Percentiles rank a stretch among this genome's conserved stretches.
phyloP scores from a whole-genome alignment of 495 filamentous ascomycete genomes.

The Daldinia grandis region DNA sequence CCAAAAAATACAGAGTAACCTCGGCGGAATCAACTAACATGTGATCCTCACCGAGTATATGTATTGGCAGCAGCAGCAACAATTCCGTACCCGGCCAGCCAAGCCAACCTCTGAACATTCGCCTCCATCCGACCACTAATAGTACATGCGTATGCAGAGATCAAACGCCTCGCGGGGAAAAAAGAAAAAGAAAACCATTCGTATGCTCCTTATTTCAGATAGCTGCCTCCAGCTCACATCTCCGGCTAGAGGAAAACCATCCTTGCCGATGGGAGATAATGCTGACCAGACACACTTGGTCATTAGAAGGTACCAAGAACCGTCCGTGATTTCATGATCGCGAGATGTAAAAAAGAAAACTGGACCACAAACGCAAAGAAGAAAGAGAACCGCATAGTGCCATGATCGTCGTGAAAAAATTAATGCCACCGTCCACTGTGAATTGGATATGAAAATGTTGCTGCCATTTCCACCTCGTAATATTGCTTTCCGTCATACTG shows the following conservation, averaged over 20 bases:
- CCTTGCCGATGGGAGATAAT: background rate
- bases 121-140: background rate
- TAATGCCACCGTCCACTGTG: background rate
- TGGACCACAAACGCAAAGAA: background rate
- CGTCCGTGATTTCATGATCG: background rate
- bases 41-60: conserved; percentile 29
- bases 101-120: background rate
- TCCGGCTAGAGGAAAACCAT: background rate
- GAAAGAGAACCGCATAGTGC: background rate
- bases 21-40: conserved; percentile 31
- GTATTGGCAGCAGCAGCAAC: conserved; percentile 15
- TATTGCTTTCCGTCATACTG: background rate
- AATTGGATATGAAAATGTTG: background rate
- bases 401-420: background rate
- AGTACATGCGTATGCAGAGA: background rate
- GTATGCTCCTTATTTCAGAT: conserved; percentile 5
- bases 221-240: conserved; percentile 6
- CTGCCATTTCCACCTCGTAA: background rate
- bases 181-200: conserved; percentile 3
- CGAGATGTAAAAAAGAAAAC: background rate
- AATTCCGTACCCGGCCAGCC: conserved; percentile 1
- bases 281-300: background rate
- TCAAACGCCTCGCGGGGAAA: background rate
- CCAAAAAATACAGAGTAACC: background rate
- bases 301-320: conserved; percentile 7